Evolutionary conservation across 2,329 filamentous ascomycete genomes (phyloP).

Genomic region (Trichoderma hamatum): DNA sequence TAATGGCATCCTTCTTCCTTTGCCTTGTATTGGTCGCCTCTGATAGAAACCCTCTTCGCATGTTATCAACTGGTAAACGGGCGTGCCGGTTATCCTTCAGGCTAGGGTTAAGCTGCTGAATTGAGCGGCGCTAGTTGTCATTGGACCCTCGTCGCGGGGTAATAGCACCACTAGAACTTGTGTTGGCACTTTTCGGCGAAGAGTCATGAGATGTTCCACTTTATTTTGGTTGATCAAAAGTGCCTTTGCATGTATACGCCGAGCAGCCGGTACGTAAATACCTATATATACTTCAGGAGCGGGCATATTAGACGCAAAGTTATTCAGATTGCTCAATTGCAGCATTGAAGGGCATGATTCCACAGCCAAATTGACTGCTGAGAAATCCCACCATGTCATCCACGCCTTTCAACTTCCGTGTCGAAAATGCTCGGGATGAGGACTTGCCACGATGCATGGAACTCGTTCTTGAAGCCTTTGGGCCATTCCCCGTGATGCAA

Average conservation of each 20-base stretch:
- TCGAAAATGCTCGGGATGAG: conserved; percentile 24
- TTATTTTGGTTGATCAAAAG: background rate
- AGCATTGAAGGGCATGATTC: background rate
- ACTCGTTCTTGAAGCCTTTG: conserved; percentile 19
- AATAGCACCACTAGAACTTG: background rate
- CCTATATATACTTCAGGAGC: background rate
- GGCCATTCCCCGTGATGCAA: conserved; percentile 6
- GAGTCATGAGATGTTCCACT: conserved; percentile 6
- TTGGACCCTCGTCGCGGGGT: background rate
- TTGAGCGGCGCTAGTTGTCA: background rate
- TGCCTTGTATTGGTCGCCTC: background rate
- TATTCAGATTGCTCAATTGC: background rate
- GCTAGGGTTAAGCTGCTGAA: background rate
- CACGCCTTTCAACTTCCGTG: background rate
- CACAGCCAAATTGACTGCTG: background rate
- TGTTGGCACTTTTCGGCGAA: background rate
- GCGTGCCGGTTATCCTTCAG: background rate
- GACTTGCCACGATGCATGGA: conserved; percentile 28
- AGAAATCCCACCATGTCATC: background rate
- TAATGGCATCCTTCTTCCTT: background rate
- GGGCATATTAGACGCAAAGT: background rate
- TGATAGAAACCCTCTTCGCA: background rate
- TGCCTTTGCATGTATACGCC: background rate
- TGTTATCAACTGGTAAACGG: background rate
- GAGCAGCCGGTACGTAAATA: background rate